Evolutionary conservation across 2,329 filamentous ascomycete genomes (phyloP), one percentile per base, ranked within the genome.

Genomic region (Phyllosticta capitalensis): DNA sequence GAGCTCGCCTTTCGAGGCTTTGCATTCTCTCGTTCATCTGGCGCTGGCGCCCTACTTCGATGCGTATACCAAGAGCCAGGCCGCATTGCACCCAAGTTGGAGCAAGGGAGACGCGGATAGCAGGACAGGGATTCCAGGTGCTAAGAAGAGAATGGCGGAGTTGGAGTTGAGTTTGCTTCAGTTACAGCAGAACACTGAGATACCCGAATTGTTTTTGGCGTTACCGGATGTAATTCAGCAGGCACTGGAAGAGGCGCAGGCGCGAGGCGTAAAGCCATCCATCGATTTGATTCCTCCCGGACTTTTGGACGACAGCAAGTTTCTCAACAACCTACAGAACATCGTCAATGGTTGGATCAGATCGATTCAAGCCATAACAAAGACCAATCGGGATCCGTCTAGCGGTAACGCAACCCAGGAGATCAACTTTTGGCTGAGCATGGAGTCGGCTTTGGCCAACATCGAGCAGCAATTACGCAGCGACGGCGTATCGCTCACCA

Each of bases 311-410:
- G 94, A 96, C 74, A 96, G 90, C 68, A 85, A 85, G 10, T 95
- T 99, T 66, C 86, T 96, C 67, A 99, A 99, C 74, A 91, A 88
- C 66, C 79, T 99, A 45, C 94, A 97, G 71, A 87, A 89, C 55
- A 94, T 87, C 54, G 94, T 97, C 62, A 99, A 97, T 72, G 87
- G 87, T 63, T 99, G 94, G 94, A 99, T 99, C 76, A 95, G 95
- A 76, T 95, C 92, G 10, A 99, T 99, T 64, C 92, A 96, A 72
- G 87, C 88, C 54, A 95, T 96, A 66, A 99, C 94, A 48, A 95
- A 95, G 75, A 88, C 96, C 79, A 90, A 90, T 49, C 86, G 91
- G 68, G 94, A 99, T 67, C 85, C 90, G 0, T 71, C 86, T 72
- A 80, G 82, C 64, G 81, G 85, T 30, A 95, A 91, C 21, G 94